Evolutionary conservation across 1,284 basidiomycete species (phyloP), one percentile per base, ranked within the genome.

Genomic region (Austroboletus olivaceoglutinosus): DNA sequence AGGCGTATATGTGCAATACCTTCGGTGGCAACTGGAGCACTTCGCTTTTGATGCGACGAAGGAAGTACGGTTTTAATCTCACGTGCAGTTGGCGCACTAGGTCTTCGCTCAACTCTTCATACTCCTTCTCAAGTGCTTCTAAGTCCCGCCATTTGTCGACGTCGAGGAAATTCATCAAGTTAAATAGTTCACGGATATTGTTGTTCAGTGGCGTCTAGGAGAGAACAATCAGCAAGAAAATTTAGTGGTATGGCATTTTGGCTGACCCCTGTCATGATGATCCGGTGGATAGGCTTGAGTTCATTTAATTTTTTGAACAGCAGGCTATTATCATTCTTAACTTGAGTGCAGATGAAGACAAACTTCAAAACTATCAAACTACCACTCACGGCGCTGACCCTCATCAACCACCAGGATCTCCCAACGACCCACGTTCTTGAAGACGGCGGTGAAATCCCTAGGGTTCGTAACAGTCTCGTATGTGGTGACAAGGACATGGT

Each of bases 131-230:
- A 5, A 95, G 75, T 5, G 69, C 76, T 56, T 85, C 81, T 18
- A 96, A 71, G 63, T 95, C 81, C 13, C 73, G 72, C 89, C 90
- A 96, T 48, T 85, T 75, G 2, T 73, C 64, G 1, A 85, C 82
- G 67, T 95, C 91, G 15, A 97, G 80, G 73, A 96, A 97, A 68
- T 93, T 91, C 83, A 98, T 92, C 38, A 98, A 77, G 67, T 94
- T 97, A 76, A 97, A 94, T 21, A 96, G 71, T 70, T 99, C 96
- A 47, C 91, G 82, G 33, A 98, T 86, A 63, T 97, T 98, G 73
- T 98, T 98, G 69, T 99, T 98, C 47, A 99, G 72, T 2, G 96
- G 96, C 1, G 97, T 98, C 80, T 94, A 64, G 19, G 31, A 44
- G 12, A 45, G 43, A 21, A 42, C 44, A 42, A 44, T 46, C 19